Evolutionary conservation across 2,329 filamentous ascomycete genomes (phyloP), one percentile per base, ranked within the genome.

Genomic region (Hortaea werneckii): DNA sequence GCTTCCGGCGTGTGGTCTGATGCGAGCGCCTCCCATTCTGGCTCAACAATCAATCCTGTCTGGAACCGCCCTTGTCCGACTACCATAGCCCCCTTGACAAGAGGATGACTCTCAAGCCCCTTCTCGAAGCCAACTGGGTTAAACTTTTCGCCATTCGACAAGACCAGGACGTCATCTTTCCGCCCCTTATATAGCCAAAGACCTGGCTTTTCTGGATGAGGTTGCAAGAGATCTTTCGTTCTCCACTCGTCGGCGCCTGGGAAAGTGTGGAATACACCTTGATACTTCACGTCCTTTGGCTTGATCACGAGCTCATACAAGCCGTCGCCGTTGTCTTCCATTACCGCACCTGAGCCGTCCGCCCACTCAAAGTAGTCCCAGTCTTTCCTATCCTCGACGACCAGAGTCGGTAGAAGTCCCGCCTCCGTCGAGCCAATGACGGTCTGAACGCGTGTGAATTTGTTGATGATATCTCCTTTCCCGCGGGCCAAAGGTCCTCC

Each of bases 91-190:
- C 61, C 59, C 10, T 55, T 52, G 5, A 67, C 51, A 4, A 48
- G 40, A 4, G 50, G 32, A 38, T 63, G 53, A 6, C 43, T 44
- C 6, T 29, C 27, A 12, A 54, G 26, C n/a, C 27, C 20, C 12
- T 12, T 34, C 41, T 58, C 55, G 9, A 50, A 40, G 3, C 10
- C 40, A 1, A 53, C 40, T 4, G 59, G 58, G 10, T 56, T 55
- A 39, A 61, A 49, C 46, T 60, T 62, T 37, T 58, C 55, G n/a
- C 59, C 58, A 29, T 59, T 62, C n/a, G 46, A 48, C 1, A 62
- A 46, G 3, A 62, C 58, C 30, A 61, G 48, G 11, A 58, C 48
- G 40, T 62, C 59, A 43, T 62, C 59, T 27, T 47, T 50, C 6
- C 59, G 49, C 7, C 57, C 58, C 6, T 43, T 43, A 44, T 55